Percentiles rank a stretch among this genome's conserved stretches.
phyloP scores from a whole-genome alignment of 495 filamentous ascomycete species.

The Lasiosphaeria hispida region DNA sequence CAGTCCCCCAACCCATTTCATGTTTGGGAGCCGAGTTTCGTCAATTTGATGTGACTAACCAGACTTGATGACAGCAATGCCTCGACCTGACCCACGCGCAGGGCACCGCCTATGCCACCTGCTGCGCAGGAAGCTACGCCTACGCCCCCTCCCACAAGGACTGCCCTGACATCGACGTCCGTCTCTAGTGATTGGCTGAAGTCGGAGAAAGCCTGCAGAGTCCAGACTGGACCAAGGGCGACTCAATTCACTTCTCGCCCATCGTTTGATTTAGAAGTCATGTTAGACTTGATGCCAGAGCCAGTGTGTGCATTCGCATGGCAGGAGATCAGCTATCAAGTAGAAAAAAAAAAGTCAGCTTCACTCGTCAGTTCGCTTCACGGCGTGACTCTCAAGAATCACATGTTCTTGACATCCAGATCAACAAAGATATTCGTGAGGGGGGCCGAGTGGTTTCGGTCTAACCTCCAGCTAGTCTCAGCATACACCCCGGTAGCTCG shows the following conservation, averaged over 20 bases:
- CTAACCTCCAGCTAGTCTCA: background rate
- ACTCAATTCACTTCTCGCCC: constrained; percentile 5
- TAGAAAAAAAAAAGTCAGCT: constrained; percentile 6
- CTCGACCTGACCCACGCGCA: constrained; percentile 4
- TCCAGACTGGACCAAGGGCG: constrained; percentile 1
- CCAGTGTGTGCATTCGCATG: constrained; percentile 3
- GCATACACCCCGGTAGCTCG: constrained; percentile 1
- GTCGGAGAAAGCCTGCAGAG: constrained; percentile 1
- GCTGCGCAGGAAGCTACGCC: constrained; percentile 5
- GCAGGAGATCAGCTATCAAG: constrained; percentile 5
- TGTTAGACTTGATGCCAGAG: constrained; percentile 5
- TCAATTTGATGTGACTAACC: constrained; percentile 3
- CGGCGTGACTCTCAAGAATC: constrained; percentile 2
- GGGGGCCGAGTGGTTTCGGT: background rate
- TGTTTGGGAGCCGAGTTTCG: constrained; percentile 6
- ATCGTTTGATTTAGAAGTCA: constrained; percentile 5
- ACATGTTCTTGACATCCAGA: constrained; percentile 3
- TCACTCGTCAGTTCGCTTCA: constrained; percentile 2
- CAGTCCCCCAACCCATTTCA: constrained; percentile 4
- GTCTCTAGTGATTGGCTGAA: constrained; percentile 2
- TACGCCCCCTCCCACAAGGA: constrained; percentile 1
- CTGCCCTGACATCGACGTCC: constrained; percentile 5
- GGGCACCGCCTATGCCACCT: constrained; percentile 5
- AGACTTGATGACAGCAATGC: constrained; percentile 6
- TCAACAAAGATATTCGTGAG: constrained; percentile 2